These are phyloP conservation scores for Hyaloscypha variabilis DNA, from an alignment of 495 filamentous ascomycete genomes.

Conservation along the genomic window DNA sequence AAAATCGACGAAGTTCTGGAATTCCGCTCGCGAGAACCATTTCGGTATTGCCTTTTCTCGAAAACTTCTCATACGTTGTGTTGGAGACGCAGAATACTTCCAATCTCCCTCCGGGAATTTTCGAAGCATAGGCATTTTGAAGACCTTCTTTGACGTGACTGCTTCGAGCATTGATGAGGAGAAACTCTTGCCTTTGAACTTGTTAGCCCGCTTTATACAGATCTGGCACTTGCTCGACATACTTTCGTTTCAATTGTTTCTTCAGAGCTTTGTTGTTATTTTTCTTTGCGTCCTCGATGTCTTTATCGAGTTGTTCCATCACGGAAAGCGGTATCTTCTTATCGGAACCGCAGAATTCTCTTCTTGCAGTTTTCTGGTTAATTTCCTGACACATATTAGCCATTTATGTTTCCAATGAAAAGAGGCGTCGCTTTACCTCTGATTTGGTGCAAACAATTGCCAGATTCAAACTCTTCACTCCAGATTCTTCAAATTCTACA, in stretches of 20 bases:
- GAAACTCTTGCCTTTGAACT: conserved; percentile 29
- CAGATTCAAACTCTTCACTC: conserved; percentile 24
- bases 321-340: conserved; percentile 17
- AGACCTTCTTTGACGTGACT: conserved; percentile 30
- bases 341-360: conserved; percentile 25
- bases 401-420: background rate
- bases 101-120: conserved; percentile 23
- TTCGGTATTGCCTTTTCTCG: conserved; percentile 25
- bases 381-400: conserved; percentile 28
- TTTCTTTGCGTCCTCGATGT: conserved; percentile 24
- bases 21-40: conserved; percentile 32
- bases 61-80: conserved; percentile 31
- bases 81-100: conserved; percentile 38
- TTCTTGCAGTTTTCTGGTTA: conserved; percentile 28
- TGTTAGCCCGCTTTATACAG: conserved; percentile 9
- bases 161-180: conserved; percentile 35
- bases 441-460: conserved; percentile 35
- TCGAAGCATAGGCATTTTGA: conserved; percentile 21
- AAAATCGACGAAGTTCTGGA: conserved; percentile 34
- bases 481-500: conserved; percentile 25
- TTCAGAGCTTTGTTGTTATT: conserved; percentile 11
- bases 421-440: conserved; percentile 17
- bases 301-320: conserved; percentile 23
- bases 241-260: conserved; percentile 20
- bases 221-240: conserved; percentile 11